Evolutionary conservation across 2,329 filamentous ascomycete species (phyloP), one percentile per base, ranked within the genome.

Genomic region (Verticillium dahliae): DNA sequence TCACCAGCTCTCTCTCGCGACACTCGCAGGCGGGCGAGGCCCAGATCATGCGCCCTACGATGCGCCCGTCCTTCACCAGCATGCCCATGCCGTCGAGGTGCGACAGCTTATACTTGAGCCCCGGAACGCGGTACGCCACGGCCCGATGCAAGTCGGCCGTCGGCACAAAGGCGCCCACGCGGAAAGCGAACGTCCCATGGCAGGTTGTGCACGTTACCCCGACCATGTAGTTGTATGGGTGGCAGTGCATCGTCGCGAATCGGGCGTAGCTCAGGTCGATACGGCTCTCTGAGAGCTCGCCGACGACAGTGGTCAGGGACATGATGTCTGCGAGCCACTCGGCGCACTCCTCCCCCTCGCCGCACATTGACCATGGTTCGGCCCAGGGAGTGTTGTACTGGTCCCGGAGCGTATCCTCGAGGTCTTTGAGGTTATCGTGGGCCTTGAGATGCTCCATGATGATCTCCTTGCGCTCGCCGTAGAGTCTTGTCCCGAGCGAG

Each of bases 1-100:
- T 72, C 33, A 50, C 39, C 18, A 34, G 33, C 39, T 59, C 57
- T 22, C n/a, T 59, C 39, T 50, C 39, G 15, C 31, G 39, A 31
- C 45, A 60, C 2, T 56, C 50, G 22, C 58, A 60, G 6, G 50
- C 33, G 6, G 58, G 58, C 34, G 58, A 55, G 13, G 58, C 58
- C 58, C 58, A 60, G n/a, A 56, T 60, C 58, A 60, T 56, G 18
- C 50, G 50, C 3, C 58, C 58, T 6, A 60, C 34, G 15, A 60
- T 56, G 18, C 18, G 50, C 33, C 50, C 58, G 34, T 34, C 38
- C 18, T 60, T 60, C 50, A 55, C 58, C 50, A 60, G 18, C 14
- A 60, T 15, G 4, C 45, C 45, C 35, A 60, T 60, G 7, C 58
- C 50, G 33, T 33, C 15, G 35, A 27, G 50, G 38, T 56, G 58